These are phyloP conservation scores for Trichoderma cornu-damae DNA, from an alignment of 2,329 filamentous ascomycete species.

Conservation along the genomic window DNA sequence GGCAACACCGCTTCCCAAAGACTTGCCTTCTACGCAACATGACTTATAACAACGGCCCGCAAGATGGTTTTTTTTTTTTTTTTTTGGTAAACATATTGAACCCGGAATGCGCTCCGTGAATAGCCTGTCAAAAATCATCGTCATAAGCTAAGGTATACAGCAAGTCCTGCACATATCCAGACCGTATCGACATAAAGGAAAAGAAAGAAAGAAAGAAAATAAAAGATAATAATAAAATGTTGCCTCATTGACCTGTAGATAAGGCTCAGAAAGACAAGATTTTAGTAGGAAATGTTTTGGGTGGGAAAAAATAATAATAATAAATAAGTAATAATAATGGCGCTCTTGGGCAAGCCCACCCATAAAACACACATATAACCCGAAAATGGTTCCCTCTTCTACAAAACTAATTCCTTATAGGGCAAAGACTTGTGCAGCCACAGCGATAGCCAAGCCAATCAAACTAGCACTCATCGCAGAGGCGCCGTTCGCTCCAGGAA, in stretches of 20 bases:
- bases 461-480: constrained; percentile 28
- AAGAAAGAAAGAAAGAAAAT: too few relatives aligned
- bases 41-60: background rate
- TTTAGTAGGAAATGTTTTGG: background rate
- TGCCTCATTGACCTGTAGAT: background rate
- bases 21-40: background rate
- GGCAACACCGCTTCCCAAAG: background rate
- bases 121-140: constrained; percentile 11
- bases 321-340: too few relatives aligned
- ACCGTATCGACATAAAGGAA: constrained; percentile 14
- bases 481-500: constrained; percentile 46
- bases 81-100: constrained; percentile 15
- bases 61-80: too few relatives aligned
- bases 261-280: background rate
- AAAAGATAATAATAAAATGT: background rate
- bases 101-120: constrained; percentile 11
- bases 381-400: background rate
- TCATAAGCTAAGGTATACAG: constrained; percentile 15
- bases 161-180: constrained; percentile 13
- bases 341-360: background rate
- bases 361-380: constrained; percentile 1
- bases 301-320: background rate
- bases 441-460: constrained; percentile 25
- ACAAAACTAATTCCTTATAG: constrained; percentile 23
- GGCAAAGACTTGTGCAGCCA: constrained; percentile 28